These are phyloP conservation scores for Sporothrix dimorphospora DNA, from an alignment of 2,329 filamentous ascomycete species.

Conservation along the genomic window DNA sequence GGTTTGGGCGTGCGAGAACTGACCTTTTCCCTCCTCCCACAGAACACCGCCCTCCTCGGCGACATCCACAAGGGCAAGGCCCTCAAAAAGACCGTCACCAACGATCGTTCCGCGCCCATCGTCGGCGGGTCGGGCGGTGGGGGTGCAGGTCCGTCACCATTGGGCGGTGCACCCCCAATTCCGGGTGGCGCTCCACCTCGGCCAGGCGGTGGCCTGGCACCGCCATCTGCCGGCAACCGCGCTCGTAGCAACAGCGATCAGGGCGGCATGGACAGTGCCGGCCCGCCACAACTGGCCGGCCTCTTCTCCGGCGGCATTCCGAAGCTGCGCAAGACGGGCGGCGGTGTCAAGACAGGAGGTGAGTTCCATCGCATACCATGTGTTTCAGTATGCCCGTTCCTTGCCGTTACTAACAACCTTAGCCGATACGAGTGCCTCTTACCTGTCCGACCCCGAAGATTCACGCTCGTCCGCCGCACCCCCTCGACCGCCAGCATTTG, in stretches of 20 bases:
- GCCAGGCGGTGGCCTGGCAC: slow-evolving; percentile 65
- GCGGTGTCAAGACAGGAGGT: slow-evolving; percentile 75
- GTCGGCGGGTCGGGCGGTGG: slow-evolving; percentile 54
- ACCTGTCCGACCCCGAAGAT: slow-evolving; percentile 76
- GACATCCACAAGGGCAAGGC: slow-evolving; percentile 83
- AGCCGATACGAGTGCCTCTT: slow-evolving; percentile 72
- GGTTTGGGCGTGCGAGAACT: slow-evolving; percentile 31
- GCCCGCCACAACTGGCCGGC: slow-evolving; percentile 80
- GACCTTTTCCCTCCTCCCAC: slow-evolving; percentile 30
- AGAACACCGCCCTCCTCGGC: slow-evolving; percentile 78
- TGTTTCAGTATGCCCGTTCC: not conserved
- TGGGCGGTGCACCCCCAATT: slow-evolving; percentile 81
- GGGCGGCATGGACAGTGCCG: slow-evolving; percentile 47
- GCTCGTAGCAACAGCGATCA: slow-evolving; percentile 84
- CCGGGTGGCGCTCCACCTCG: slow-evolving; percentile 62
- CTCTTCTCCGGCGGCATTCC: slow-evolving; percentile 95
- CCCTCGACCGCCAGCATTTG: slow-evolving; percentile 56
- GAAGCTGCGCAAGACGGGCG: slow-evolving; percentile 85
- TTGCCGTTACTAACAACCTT: not conserved
- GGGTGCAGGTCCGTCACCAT: slow-evolving; percentile 11
- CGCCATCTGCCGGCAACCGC: slow-evolving; percentile 69
- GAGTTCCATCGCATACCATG: slow-evolving; percentile 35
- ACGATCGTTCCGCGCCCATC: slow-evolving; percentile 85
- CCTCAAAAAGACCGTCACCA: slow-evolving; percentile 85
- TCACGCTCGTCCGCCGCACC: slow-evolving; percentile 55